Evolutionary conservation across 2,329 filamentous ascomycete species (phyloP), one percentile per base, ranked within the genome.

Genomic region (Neonectria hederae): DNA sequence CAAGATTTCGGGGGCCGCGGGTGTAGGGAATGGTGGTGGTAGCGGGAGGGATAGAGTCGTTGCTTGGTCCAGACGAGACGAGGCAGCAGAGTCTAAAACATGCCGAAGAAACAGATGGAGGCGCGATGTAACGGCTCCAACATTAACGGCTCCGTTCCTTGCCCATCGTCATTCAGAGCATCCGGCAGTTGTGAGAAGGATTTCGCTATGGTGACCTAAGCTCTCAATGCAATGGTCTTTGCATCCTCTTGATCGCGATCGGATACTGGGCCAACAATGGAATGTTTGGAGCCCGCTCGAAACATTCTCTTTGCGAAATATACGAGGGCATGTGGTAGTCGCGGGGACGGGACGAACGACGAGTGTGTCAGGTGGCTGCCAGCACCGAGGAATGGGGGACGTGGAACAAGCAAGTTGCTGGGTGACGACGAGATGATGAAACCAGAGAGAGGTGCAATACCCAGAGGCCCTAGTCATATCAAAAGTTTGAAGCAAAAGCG

Each of bases 11-110:
- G 51, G 32, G 46, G 40, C 45, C 51, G 54, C 21, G 60, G 22
- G 40, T 40, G 48, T 53, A 48, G 60, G 42, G 59, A 61, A 40
- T 45, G 32, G 2, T 24, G 38, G 46, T 40, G 28, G 45, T 48
- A 45, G 43, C 24, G 30, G 54, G 28, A 32, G 21, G 14, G n/a
- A 54, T 17, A 30, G 30, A 5, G 35, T 42, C 13, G 42, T 57
- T 32, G 42, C 63, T 65, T 60, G 48, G 62, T 66, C 45, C 57
- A 72, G 65, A 70, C 60, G 69, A 67, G 58, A 70, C 60, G 67
- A 68, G 66, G 45, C 35, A 60, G 35, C 32, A 59, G 56, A 60
- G 54, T 43, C 63, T 59, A 62, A 65, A 65, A 62, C 59, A 51
- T 51, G 49, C 42, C 62, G 54, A 57, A 57, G 49, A 65, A 65